phyloP scores from a whole-genome alignment of 75 land plant species.

The Pinus tabuliformis region DNA sequence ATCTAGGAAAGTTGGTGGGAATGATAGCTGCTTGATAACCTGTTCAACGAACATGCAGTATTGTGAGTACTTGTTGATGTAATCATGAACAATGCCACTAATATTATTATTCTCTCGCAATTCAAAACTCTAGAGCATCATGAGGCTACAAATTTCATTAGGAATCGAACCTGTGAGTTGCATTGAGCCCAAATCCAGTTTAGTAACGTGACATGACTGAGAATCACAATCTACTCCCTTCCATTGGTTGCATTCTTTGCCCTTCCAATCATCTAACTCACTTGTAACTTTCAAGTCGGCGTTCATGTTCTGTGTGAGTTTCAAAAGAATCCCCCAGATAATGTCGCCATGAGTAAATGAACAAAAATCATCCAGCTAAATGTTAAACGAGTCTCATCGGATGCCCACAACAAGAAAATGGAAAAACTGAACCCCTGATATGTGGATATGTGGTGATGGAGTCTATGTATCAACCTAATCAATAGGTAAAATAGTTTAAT shows the following conservation, averaged over 20 bases:
- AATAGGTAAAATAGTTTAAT: too few relatives aligned
- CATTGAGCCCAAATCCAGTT: slow-evolving; percentile 17
- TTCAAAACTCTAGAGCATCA: slow-evolving; percentile 26
- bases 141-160: slow-evolving; percentile 29
- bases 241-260: slow-evolving; percentile 51
- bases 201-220: slow-evolving; percentile 27
- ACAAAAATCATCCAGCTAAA: not conserved
- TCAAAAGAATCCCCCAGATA: slow-evolving; percentile 71
- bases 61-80: slow-evolving; percentile 37
- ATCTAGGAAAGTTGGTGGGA: too few relatives aligned
- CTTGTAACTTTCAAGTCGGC: slow-evolving; percentile 64
- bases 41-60: too few relatives aligned
- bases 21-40: too few relatives aligned
- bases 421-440: too few relatives aligned
- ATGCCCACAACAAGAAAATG: too few relatives aligned
- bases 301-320: slow-evolving; percentile 82
- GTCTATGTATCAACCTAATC: too few relatives aligned
- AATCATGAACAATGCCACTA: slow-evolving; percentile 35
- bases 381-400: too few relatives aligned
- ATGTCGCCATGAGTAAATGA: slow-evolving; percentile 39
- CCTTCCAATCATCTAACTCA: slow-evolving; percentile 73
- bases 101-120: slow-evolving; percentile 39
- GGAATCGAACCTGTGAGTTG: slow-evolving; percentile 22
- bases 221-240: slow-evolving; percentile 50
- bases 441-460: too few relatives aligned